Percentiles rank a stretch among this genome's conserved stretches.
phyloP scores from a whole-genome alignment of 2,329 filamentous ascomycete species.

The Pseudogymnoascus sp. region DNA sequence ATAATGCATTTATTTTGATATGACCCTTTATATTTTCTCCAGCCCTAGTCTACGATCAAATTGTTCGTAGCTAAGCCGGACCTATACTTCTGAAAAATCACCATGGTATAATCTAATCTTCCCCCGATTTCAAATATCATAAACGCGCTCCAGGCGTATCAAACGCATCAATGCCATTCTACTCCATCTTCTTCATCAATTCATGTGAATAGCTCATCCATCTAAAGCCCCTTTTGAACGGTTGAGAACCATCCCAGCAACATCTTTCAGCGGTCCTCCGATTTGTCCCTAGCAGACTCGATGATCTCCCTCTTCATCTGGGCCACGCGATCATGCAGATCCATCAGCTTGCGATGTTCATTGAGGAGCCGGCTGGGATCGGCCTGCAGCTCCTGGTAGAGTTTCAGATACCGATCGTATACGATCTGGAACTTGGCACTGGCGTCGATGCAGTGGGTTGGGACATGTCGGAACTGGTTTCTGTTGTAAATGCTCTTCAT shows the following conservation, averaged over 20 bases:
- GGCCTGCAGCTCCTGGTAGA: background rate
- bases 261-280: background rate
- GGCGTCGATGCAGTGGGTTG: background rate
- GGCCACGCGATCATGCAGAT: conserved; percentile 48
- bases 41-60: background rate
- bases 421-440: background rate
- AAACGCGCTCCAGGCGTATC: background rate
- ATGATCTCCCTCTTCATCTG: conserved; percentile 52
- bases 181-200: background rate
- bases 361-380: background rate
- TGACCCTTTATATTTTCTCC: background rate
- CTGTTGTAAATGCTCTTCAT: conserved; percentile 4
- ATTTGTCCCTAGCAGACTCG: conserved; percentile 5
- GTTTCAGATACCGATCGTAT: background rate
- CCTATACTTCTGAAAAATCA: background rate
- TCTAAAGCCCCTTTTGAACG: background rate
- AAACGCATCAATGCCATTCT: background rate
- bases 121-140: too few species aligned
- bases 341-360: conserved; percentile 33
- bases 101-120: background rate
- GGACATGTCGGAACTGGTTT: background rate
- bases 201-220: background rate
- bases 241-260: background rate
- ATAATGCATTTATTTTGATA: background rate
- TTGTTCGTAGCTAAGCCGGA: background rate